These are phyloP conservation scores for Trichoderma virens DNA, from an alignment of 495 filamentous ascomycete genomes.

Conservation along the genomic window DNA sequence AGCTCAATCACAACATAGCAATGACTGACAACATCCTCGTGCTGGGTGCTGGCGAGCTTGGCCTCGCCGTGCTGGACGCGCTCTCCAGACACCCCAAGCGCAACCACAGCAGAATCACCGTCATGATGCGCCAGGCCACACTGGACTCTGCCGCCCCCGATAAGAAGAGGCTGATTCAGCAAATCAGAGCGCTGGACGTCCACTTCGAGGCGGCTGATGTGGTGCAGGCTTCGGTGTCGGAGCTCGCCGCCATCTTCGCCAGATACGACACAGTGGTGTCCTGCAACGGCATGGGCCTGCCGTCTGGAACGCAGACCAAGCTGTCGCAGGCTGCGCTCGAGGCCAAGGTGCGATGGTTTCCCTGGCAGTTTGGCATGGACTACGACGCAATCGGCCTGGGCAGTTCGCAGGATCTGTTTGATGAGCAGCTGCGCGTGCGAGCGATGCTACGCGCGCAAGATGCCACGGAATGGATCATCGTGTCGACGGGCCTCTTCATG, in stretches of 20 bases:
- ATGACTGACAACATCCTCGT: conserved; percentile 39
- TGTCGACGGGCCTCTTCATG: conserved; percentile 57
- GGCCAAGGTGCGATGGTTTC: conserved; percentile 44
- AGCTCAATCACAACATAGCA: neutral
- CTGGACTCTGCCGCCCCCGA: conserved; percentile 28
- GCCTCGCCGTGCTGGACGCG: conserved; percentile 42
- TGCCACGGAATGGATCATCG: conserved; percentile 46
- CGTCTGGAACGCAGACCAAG: conserved; percentile 43
- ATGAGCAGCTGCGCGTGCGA: conserved; percentile 53
- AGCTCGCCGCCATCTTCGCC: conserved; percentile 38
- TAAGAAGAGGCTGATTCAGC: conserved; percentile 19
- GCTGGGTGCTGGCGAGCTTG: conserved; percentile 56
- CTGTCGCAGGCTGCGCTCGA: conserved; percentile 41
- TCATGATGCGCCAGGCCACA: conserved; percentile 43
- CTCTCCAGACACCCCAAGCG: conserved; percentile 35
- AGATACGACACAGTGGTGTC: conserved; percentile 45
- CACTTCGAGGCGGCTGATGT: conserved; percentile 42
- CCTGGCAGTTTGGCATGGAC: conserved; percentile 63
- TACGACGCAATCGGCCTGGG: conserved; percentile 52
- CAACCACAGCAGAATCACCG: conserved; percentile 27
- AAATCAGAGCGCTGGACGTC: conserved; percentile 29
- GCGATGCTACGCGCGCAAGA: conserved; percentile 40
- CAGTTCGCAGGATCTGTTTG: conserved; percentile 49
- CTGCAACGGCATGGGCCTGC: conserved; percentile 46
- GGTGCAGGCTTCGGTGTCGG: conserved; percentile 21